Percentiles rank a stretch among this genome's conserved stretches.
Conservation (phyloP, 768 basidiomycete species). For the Hygrophoropsis aurantiaca region DNA sequence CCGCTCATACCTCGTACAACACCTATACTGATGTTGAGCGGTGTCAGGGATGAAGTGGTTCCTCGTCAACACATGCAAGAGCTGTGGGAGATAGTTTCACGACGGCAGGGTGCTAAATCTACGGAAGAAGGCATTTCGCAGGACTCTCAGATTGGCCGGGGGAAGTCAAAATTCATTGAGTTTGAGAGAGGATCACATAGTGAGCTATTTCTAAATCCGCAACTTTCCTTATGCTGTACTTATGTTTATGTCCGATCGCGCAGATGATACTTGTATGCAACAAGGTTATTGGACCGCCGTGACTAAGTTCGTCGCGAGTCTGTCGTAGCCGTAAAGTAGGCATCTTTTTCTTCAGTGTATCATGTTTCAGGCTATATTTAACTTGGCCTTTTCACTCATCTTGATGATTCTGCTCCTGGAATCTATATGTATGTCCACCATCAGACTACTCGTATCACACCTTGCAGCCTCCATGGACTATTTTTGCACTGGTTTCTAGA, state of each 20-base stretch:
- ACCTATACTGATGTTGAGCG: slow-evolving; percentile 84
- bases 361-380: too few species aligned
- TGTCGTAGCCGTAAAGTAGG: slow-evolving; percentile 7
- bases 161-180: slow-evolving; percentile 55
- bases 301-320: slow-evolving; percentile 43
- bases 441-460: too few species aligned
- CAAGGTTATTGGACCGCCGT: slow-evolving; percentile 56
- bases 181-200: slow-evolving; percentile 58
- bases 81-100: slow-evolving; percentile 60
- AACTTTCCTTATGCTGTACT: background rate
- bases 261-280: slow-evolving; percentile 58
- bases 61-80: slow-evolving; percentile 57
- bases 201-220: slow-evolving; percentile 26
- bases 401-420: too few species aligned
- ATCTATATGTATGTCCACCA: background rate
- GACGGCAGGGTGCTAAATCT: slow-evolving; percentile 41
- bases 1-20: slow-evolving; percentile 58
- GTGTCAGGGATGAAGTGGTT: slow-evolving; percentile 55
- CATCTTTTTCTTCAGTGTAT: too few species aligned
- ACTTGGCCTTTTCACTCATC: too few species aligned
- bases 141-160: slow-evolving; percentile 47
- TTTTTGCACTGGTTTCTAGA: background rate
- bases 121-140: slow-evolving; percentile 27
- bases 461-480: too few species aligned
- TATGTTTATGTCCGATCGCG: background rate